Evolutionary conservation across 345 rosid species (phyloP), one percentile per base, ranked within the genome.

Genomic region (Iberis pinnata): DNA sequence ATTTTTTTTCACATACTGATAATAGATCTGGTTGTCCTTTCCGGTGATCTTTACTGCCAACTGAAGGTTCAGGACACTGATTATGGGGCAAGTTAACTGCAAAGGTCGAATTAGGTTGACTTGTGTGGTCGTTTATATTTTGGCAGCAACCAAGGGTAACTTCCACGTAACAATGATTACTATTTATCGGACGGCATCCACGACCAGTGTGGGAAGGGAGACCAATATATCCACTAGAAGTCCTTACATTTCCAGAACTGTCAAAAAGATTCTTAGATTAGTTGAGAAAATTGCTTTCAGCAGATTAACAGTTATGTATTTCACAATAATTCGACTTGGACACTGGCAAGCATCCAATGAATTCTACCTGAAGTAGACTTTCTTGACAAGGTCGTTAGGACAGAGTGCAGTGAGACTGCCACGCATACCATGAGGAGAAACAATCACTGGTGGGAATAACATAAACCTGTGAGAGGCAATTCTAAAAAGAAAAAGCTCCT

Each of bases 351-450:
- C 60, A 60, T 24, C 48, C 11, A 14, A 26, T 22, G 29, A 44
- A 37, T 18, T 16, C 59, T 59, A 88, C 98, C 93, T 72, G 59
- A 79, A 71, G 64, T 85, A 92, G 4, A 85, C 88, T 82, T 92
- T 88, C 81, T 88, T 82, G 74, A 92, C 88, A 67, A 92, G 90
- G 73, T 92, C 95, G 53, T 73, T 78, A 17, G 98, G 88, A 76
- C 94, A 83, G 63, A 76, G 79, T 63, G 97, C 97, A 47, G 88
- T 81, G 32, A 92, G 93, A 74, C 80, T 77, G 27, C 98, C 98
- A 26, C 88, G 77, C 84, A 85, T 85, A 42, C 98, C 98, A 78
- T 92, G 89, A 56, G 98, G 98, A 71, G 97, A 83, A 69, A 82
- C 88, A 69, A 92, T 80, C 63, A 85, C 97, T 92, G 82, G 64